Evolutionary conservation across 108 stramenopile genomes (phyloP).

Genomic region (Cyclotella cryptica): DNA sequence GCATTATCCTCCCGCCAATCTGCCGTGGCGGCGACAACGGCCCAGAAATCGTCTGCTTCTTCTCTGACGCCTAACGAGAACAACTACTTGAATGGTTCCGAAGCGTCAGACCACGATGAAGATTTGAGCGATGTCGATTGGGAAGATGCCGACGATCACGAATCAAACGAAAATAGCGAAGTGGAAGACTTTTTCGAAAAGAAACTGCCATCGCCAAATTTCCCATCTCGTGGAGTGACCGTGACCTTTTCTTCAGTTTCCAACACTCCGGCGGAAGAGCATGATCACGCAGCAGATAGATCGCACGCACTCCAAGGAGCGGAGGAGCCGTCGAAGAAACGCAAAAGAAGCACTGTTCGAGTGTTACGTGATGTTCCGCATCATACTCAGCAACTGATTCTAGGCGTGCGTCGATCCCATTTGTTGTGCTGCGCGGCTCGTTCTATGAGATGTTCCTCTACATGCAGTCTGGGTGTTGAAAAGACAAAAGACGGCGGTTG

Average conservation of each 20-base stretch:
- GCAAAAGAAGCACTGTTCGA: slow-evolving; percentile 33
- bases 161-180: slow-evolving; percentile 5
- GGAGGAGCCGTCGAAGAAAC: slow-evolving; percentile 23
- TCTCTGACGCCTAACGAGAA: background rate
- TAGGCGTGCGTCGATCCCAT: slow-evolving; percentile 57
- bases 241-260: slow-evolving; percentile 23
- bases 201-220: background rate
- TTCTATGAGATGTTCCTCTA: slow-evolving; percentile 38
- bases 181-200: slow-evolving; percentile 6
- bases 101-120: slow-evolving; percentile 13
- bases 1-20: slow-evolving; percentile 29
- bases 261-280: slow-evolving; percentile 12
- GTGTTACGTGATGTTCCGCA: slow-evolving; percentile 51
- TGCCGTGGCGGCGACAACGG: background rate
- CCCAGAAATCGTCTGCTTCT: background rate
- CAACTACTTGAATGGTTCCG: background rate
- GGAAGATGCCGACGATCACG: slow-evolving; percentile 49
- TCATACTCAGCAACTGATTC: slow-evolving; percentile 51
- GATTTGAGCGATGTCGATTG: slow-evolving; percentile 55
- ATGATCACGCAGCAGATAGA: background rate
- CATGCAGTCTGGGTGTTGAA: slow-evolving; percentile 30
- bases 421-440: slow-evolving; percentile 53
- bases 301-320: background rate
- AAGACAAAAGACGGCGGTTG: background rate
- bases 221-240: slow-evolving; percentile 35